Base-by-base conservation (phyloP, 2,329 filamentous ascomycete genomes). In the Tolypocladium album region DNA sequence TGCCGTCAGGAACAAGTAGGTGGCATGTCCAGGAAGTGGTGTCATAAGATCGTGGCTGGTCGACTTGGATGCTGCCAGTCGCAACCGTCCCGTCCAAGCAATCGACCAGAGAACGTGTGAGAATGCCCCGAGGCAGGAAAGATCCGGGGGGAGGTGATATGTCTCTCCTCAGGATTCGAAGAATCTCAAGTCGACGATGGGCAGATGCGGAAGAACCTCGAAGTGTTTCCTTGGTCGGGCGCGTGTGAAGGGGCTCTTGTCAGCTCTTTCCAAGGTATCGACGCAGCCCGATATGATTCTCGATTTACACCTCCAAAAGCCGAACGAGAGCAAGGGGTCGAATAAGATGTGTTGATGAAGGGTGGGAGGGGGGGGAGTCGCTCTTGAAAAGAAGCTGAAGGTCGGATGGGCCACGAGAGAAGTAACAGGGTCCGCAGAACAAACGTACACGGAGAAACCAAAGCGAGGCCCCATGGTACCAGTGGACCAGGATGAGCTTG, bases 321-420 rank as follows among this genome's bases (percentile, higher is more conserved):
- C 40, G n/a, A 38, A 57, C 31, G 31, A 52, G 24, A 56, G 31
- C 47, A 27, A 20, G 45, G 55, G 53, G 53, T 42, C 20, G 45
- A 43, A 42, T 36, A 59, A 34, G 47, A 22, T 20, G 13, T 40
- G 12, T 47, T 47, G 50, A 11, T 43, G 62, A 55, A 56, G 59
- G 61, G 43, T 61, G 55, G 57, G 59, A 63, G 63, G 61, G 57
- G 61, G 57, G 63, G 61, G 59, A 62, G 63, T 64, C 63, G 66
- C 63, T 67, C 67, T 66, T 67, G 65, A 67, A 60, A 24, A 59
- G 55, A 59, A 52, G 36, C 45, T 52, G 24, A 57, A 61, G 43
- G 61, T 45, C 6, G 58, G 55, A 57, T 24, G 15, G 27, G 39
- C 36, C n/a, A 36, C 20, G 17, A 22, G 53, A 22, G 50, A 45